These are phyloP conservation scores for Pseudocercospora fuligena DNA, from an alignment of 2,329 filamentous ascomycete species.

Conservation along the genomic window DNA sequence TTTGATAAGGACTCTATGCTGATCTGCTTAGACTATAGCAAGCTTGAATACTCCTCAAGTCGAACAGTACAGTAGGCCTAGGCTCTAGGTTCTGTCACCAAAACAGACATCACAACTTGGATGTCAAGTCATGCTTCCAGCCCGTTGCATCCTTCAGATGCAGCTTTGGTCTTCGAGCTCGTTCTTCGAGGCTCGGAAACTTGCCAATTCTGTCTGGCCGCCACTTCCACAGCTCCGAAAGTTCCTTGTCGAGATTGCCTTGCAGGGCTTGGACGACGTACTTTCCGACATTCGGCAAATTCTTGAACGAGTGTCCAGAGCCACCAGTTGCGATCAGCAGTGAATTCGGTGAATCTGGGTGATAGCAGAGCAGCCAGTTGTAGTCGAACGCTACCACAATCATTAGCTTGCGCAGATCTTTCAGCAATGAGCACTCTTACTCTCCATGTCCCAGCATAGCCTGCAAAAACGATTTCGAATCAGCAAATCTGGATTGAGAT, in stretches of 20 bases:
- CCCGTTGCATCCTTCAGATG: neutral
- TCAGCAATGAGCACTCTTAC: neutral
- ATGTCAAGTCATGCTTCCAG: neutral
- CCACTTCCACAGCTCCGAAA: slow-evolving; percentile 1
- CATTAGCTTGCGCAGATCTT: too few relatives aligned
- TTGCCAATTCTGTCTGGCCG: neutral
- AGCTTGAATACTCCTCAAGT: neutral
- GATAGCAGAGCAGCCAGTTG: slow-evolving; percentile 1
- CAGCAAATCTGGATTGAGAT: too few relatives aligned
- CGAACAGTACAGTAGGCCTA: neutral
- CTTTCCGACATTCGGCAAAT: slow-evolving; percentile 46
- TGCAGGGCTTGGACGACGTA: neutral
- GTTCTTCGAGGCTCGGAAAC: neutral
- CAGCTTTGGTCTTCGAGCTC: neutral
- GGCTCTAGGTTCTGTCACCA: neutral
- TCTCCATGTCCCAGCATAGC: slow-evolving; percentile 2
- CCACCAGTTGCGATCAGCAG: slow-evolving; percentile 1
- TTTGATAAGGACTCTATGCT: too few relatives aligned
- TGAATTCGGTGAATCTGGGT: neutral
- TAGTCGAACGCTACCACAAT: neutral
- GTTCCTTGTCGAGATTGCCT: neutral
- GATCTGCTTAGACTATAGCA: neutral
- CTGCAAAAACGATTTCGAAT: neutral
- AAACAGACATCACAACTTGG: neutral
- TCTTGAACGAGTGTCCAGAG: slow-evolving; percentile 4